Evolutionary conservation across 2,329 filamentous ascomycete species (phyloP).

Genomic region (Mycosphaerella sp.): DNA sequence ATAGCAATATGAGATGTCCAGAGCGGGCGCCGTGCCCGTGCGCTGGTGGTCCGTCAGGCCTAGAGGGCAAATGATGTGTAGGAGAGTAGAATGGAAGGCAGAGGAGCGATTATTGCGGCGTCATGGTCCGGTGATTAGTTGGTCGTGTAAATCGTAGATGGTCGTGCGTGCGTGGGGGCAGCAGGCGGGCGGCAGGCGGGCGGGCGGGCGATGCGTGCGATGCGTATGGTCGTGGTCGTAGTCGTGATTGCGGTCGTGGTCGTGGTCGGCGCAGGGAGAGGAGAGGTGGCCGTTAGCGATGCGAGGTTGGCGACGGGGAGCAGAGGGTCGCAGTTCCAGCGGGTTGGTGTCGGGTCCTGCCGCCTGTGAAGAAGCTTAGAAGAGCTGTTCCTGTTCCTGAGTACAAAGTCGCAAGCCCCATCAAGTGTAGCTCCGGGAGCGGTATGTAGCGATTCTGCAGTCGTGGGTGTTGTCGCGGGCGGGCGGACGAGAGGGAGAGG

Average conservation of each 20-base stretch:
- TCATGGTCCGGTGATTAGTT: neutral
- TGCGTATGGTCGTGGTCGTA: neutral
- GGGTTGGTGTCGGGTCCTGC: slow-evolving; percentile 5
- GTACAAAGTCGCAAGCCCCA: neutral
- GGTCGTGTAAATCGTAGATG: neutral
- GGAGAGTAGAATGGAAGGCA: neutral
- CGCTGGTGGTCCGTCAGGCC: neutral
- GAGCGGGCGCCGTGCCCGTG: neutral
- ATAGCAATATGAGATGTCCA: neutral
- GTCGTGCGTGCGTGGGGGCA: neutral
- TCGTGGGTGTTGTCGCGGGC: no score
- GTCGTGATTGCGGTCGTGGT: no score
- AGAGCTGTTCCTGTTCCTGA: neutral
- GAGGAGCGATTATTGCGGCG: slow-evolving; percentile 1
- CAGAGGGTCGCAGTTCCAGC: neutral
- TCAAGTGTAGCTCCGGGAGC: no score
- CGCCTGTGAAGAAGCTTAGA: neutral
- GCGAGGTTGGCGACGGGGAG: neutral
- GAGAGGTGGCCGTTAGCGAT: neutral
- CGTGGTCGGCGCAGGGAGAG: neutral
- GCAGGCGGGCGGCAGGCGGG: no score
- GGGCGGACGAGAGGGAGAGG: no score
- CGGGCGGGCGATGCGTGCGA: no score
- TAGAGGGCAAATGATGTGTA: neutral
- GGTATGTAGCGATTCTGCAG: no score